Evolutionary conservation across 2,329 filamentous ascomycete species (phyloP).

Genomic region (Thielaviopsis populi): DNA sequence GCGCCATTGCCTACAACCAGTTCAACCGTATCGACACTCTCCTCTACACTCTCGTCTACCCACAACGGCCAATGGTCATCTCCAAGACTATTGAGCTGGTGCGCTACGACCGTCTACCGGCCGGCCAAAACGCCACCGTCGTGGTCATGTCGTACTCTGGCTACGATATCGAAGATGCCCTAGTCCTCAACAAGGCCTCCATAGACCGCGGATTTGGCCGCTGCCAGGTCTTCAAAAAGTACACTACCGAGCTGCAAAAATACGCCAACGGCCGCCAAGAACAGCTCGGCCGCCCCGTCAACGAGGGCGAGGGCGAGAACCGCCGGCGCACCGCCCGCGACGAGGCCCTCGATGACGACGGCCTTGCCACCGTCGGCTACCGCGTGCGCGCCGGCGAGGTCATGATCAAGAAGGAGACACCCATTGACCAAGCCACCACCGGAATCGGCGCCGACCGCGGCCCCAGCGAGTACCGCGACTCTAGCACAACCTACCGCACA

Average conservation of each 20-base stretch:
- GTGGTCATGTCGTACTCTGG: conserved; percentile 99
- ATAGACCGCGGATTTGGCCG: conserved; percentile 89
- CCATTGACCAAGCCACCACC: conserved; percentile 59
- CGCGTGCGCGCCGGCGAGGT: conserved; percentile 64
- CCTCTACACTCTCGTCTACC: conserved; percentile 92
- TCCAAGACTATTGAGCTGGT: conserved; percentile 92
- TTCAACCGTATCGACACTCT: conserved; percentile 94
- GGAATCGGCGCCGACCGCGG: conserved; percentile 54
- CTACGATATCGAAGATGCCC: conserved; percentile 97
- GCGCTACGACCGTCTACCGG: conserved; percentile 92
- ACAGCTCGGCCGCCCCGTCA: conserved; percentile 44
- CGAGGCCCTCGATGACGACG: conserved; percentile 64
- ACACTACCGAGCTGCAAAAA: conserved; percentile 69
- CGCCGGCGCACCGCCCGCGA: conserved; percentile 51
- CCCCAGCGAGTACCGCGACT: conserved; percentile 49
- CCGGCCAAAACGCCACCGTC: conserved; percentile 91
- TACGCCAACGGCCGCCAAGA: conserved; percentile 68
- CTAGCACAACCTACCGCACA: conserved; percentile 63
- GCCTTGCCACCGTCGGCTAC: conserved; percentile 73
- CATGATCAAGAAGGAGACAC: conserved; percentile 81
- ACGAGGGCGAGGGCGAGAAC: conserved; percentile 45
- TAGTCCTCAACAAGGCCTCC: conserved; percentile 92
- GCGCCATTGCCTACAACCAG: conserved; percentile 91
- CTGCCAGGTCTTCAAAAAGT: conserved; percentile 96
- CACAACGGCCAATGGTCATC: conserved; percentile 93